Evolutionary conservation across 2,329 filamentous ascomycete genomes (phyloP), one percentile per base, ranked within the genome.

Genomic region (Parastagonospora avenae): DNA sequence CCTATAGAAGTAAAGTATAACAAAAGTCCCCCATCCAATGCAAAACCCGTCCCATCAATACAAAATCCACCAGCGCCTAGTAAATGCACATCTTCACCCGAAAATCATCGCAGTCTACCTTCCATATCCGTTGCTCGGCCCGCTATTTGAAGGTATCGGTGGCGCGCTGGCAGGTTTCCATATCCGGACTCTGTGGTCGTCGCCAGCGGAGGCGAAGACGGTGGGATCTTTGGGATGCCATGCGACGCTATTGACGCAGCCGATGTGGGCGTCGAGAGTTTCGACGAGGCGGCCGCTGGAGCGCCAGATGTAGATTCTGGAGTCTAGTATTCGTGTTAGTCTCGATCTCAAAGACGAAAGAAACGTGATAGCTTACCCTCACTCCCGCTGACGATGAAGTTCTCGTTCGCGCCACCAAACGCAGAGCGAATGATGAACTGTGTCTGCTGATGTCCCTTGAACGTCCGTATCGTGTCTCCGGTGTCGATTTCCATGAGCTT

Each of bases 341-440:
- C 9, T 5, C 4, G 11, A 6, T 36, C 4, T 29, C 12, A 32
- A 42, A 1, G 11, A 33, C 10, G 9, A 12, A 6, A 12, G 8
- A 7, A 8, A 28, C 24, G n/a, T 8, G 8, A 15, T 9, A 16
- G 59, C 79, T 66, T 77, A 92, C 91, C 89, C 82, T 97, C 92
- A 65, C 92, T 96, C 9, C 94, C 94, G 65, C 90, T 93, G 27
- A 95, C 81, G 8, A 97, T 88, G 72, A 97, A 97, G 70, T 88
- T 92, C 76, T 97, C 92, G 51, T 90, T 88, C 1, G 93, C 92
- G 29, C 94, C 94, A 14, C 94, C 94, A 74, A 97, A 94, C 0
- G 82, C 79, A 64, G 87, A 90, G 43, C 93, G 83, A 52, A 99
- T 95, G 48, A 97, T 83, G 67, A 80, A 96, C 2, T 88, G 78